These are phyloP conservation scores for Neofusicoccum parvum DNA, from an alignment of 2,329 filamentous ascomycete genomes.

Conservation along the genomic window DNA sequence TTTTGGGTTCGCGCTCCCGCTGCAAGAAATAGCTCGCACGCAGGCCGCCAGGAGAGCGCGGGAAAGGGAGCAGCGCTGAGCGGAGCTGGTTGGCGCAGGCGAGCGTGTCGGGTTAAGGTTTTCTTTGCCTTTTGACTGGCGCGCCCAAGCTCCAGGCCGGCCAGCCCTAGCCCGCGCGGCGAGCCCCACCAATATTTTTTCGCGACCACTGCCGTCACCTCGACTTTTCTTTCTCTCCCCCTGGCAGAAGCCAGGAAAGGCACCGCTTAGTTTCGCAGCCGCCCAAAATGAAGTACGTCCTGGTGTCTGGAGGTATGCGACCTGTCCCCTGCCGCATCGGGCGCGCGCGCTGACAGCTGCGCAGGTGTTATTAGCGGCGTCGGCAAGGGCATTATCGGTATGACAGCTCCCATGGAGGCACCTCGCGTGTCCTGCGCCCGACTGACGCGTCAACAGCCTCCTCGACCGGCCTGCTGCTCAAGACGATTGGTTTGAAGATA, in stretches of 20 bases:
- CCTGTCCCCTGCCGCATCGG: slow-evolving; percentile 20
- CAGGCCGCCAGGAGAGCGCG: neutral
- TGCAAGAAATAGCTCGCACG: slow-evolving; percentile 6
- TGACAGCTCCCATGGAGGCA: slow-evolving; percentile 22
- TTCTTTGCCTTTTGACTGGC: slow-evolving; percentile 1
- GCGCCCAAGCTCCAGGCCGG: neutral
- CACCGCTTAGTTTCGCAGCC: slow-evolving; percentile 35
- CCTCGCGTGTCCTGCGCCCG: slow-evolving; percentile 22
- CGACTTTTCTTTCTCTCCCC: slow-evolving; percentile 44
- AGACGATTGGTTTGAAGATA: slow-evolving; percentile 79
- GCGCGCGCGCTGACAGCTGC: slow-evolving; percentile 24
- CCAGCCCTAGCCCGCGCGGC: slow-evolving; percentile 11
- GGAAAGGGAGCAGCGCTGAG: neutral
- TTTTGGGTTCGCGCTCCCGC: neutral
- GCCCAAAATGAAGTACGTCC: slow-evolving; percentile 75
- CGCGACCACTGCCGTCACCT: slow-evolving; percentile 28
- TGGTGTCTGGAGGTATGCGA: slow-evolving; percentile 72
- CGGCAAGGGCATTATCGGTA: slow-evolving; percentile 70
- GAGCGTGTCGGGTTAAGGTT: slow-evolving; percentile 6
- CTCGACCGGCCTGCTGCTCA: slow-evolving; percentile 73
- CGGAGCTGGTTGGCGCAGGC: neutral
- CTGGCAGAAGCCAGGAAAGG: slow-evolving; percentile 43
- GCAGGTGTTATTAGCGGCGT: slow-evolving; percentile 60
- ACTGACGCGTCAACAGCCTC: slow-evolving; percentile 57
- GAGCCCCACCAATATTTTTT: slow-evolving; percentile 31